Percentiles rank a stretch among this genome's conserved stretches.
These are phyloP conservation scores for Exophiala alcalophila DNA, from an alignment of 2,329 filamentous ascomycete species.

Conservation along the genomic window DNA sequence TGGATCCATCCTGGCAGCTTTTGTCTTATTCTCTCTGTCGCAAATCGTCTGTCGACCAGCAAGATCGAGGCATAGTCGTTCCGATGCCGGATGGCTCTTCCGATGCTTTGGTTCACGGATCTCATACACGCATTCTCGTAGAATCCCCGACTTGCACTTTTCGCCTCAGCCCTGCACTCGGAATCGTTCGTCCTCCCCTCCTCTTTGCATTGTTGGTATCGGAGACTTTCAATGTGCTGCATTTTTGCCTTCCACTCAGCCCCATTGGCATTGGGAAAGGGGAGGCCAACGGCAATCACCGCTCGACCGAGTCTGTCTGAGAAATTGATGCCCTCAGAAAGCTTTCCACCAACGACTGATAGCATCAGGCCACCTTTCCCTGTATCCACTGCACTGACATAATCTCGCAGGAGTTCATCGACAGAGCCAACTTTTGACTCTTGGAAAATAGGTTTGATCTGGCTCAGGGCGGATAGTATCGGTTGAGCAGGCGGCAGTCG, in stretches of 20 bases:
- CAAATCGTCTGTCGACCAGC: conserved; percentile 77
- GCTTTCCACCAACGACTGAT: conserved; percentile 87
- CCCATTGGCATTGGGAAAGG: conserved; percentile 85
- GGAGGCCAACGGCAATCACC: conserved; percentile 86
- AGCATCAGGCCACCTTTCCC: conserved; percentile 73
- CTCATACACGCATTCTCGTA: conserved; percentile 97
- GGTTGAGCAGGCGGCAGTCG: conserved; percentile 30
- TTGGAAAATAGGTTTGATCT: conserved; percentile 61
- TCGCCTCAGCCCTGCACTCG: conserved; percentile 37
- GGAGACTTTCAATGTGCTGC: conserved; percentile 68
- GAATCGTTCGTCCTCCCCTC: conserved; percentile 16
- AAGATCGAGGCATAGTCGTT: conserved; percentile 89
- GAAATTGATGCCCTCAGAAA: conserved; percentile 98
- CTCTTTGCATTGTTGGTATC: conserved; percentile 23
- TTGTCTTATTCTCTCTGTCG: conserved; percentile 64
- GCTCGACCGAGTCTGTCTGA: conserved; percentile 84
- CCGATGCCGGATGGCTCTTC: conserved; percentile 81
- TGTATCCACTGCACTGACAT: conserved; percentile 63
- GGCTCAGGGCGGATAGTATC: conserved; percentile 19
- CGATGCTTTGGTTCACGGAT: conserved; percentile 94
- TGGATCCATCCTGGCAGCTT: conserved; percentile 92
- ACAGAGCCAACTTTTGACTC: conserved; percentile 48
- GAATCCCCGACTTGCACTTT: conserved; percentile 65
- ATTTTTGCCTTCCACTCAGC: conserved; percentile 92
- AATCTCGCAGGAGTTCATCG: conserved; percentile 71